Conservation (phyloP, 768 basidiomycete species). For the Suillus paluster region DNA sequence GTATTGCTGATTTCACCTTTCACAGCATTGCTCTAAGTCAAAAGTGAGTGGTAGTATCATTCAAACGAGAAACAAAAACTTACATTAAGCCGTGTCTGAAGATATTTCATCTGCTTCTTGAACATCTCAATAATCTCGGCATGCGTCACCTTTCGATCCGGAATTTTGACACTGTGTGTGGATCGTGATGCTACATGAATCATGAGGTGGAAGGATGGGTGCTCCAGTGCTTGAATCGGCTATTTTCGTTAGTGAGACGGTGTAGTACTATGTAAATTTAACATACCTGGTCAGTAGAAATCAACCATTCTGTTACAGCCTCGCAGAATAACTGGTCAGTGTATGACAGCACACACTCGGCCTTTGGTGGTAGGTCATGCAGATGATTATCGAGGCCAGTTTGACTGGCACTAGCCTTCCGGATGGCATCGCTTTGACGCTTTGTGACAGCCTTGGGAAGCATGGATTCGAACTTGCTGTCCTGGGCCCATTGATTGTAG, state of each 20-base stretch:
- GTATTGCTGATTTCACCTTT: slow-evolving; percentile 36
- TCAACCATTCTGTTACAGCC: slow-evolving; percentile 39
- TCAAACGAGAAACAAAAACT: background rate
- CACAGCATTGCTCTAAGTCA: slow-evolving; percentile 16
- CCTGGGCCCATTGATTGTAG: slow-evolving; percentile 26
- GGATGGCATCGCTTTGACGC: background rate
- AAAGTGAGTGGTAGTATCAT: background rate
- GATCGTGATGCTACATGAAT: slow-evolving; percentile 43
- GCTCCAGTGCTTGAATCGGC: slow-evolving; percentile 40
- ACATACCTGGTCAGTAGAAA: slow-evolving; percentile 40
- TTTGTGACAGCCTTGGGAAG: slow-evolving; percentile 20
- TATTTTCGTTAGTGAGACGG: slow-evolving; percentile 9
- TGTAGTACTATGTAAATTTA: background rate
- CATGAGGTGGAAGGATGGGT: slow-evolving; percentile 41
- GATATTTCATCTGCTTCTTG: slow-evolving; percentile 19
- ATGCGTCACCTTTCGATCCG: slow-evolving; percentile 28
- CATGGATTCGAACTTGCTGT: slow-evolving; percentile 23
- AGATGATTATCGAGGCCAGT: slow-evolving; percentile 19
- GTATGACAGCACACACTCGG: slow-evolving; percentile 21
- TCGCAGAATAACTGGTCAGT: slow-evolving; percentile 25
- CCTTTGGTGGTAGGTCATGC: slow-evolving; percentile 6
- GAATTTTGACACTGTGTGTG: slow-evolving; percentile 43
- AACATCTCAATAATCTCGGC: slow-evolving; percentile 36
- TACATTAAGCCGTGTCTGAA: slow-evolving; percentile 25
- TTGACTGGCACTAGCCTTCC: background rate